phyloP scores from a whole-genome alignment of 73 alveolate species.

The Uronychia setigera region DNA sequence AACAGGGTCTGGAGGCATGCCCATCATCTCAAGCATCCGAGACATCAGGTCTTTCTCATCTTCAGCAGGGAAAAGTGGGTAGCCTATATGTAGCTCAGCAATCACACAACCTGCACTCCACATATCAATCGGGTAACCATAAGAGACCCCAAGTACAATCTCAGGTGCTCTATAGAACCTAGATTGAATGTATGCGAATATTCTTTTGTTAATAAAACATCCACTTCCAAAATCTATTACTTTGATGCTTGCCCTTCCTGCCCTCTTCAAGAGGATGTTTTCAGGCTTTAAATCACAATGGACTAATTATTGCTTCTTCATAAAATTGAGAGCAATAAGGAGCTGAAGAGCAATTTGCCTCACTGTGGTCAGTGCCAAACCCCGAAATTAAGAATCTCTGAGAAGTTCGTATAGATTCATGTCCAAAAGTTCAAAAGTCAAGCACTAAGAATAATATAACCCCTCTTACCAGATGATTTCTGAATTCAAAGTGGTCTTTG shows the following conservation, averaged over 20 bases:
- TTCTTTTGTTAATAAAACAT: constrained; percentile 52
- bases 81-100: constrained; percentile 33
- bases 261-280: constrained; percentile 71
- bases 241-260: constrained; percentile 56
- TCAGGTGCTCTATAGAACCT: constrained; percentile 62
- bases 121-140: constrained; percentile 47
- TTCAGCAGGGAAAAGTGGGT: constrained; percentile 51
- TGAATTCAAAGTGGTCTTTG: constrained; percentile 14
- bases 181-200: constrained; percentile 54
- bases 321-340: constrained; percentile 26
- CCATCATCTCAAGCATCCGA: constrained; percentile 25
- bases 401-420: constrained; percentile 69
- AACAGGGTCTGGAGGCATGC: constrained; percentile 35
- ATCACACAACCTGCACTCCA: constrained; percentile 58
- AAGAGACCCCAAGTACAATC: constrained; percentile 46
- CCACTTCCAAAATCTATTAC: constrained; percentile 86
- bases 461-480: constrained; percentile 18
- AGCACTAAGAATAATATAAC: constrained; percentile 6
- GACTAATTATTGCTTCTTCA: constrained; percentile 24
- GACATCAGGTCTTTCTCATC: constrained; percentile 46
- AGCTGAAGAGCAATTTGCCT: constrained; percentile 69
- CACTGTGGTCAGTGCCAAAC: constrained; percentile 51
- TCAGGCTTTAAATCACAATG: constrained; percentile 61
- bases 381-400: constrained; percentile 49
- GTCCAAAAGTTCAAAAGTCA: constrained; percentile 76